Evolutionary conservation across 2,329 filamentous ascomycete species (phyloP), one percentile per base, ranked within the genome.

Genomic region (Exophiala sp.): DNA sequence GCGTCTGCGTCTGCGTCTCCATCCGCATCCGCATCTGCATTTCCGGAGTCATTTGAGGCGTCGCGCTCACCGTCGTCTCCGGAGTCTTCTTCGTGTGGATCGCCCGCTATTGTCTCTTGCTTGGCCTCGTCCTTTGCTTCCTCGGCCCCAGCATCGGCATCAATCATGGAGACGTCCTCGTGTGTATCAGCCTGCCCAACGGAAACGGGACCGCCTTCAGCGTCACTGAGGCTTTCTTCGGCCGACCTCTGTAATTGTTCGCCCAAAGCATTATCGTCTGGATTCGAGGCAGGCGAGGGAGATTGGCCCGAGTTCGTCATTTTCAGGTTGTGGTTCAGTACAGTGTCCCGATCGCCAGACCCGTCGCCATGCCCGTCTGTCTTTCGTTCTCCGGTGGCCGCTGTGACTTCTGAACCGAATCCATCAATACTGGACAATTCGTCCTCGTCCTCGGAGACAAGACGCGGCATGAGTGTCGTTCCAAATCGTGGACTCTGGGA

Each of bases 51-150:
- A 3, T 43, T 30, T 19, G 42, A 40, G 35, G 64, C 64, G 14
- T 70, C 66, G 8, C 62, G 62, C 3, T 73, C 74, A 6, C 73
- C 70, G 22, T 73, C 71, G 2, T 71, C 74, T 37, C 67, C 70
- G n/a, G 60, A 56, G 9, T 68, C 56, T 23, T 60, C 55, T 13
- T 68, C 55, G 13, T 46, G 27, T 18, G 56, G 56, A 41, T 41
- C 21, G 4, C 22, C 38, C 8, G 19, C 13, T n/a, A 2, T 24
- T 13, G 45, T 35, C 10, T 48, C 37, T 44, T 49, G 38, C n/a
- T 50, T 48, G 8, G 23, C 18, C 9, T 48, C 29, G 19, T 48
- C 47, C 41, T 53, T 56, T 56, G 56, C 59, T 52, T 58, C 45
- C 39, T 46, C 18, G 23, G 24, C 8, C 14, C 47, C 51, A 7